A percentile compares a stretch with the other conserved stretches of the same genome.
Evolutionary conservation across 176 grass and related monocot genomes (phyloP).

Genomic region (Oryza glumipatula): DNA sequence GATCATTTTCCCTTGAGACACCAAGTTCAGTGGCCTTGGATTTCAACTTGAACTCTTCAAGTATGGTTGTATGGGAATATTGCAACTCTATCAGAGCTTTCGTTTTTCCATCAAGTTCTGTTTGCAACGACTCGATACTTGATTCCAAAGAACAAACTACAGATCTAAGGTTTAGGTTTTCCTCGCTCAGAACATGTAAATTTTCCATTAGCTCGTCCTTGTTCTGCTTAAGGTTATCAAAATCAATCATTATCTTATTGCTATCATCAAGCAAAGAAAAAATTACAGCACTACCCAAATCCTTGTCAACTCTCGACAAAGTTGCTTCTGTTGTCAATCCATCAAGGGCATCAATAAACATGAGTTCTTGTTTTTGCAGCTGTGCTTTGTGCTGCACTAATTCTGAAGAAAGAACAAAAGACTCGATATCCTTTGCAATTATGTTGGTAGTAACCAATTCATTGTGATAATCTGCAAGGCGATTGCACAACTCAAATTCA

Average conservation of each 20-base stretch:
- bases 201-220: conserved; percentile 40
- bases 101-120: conserved; percentile 55
- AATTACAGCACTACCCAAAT: conserved; percentile 46
- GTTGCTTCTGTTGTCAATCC: conserved; percentile 54
- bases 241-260: conserved; percentile 31
- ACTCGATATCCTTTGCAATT: conserved; percentile 63
- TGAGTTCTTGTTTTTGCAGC: conserved; percentile 48
- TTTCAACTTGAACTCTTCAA: conserved; percentile 56
- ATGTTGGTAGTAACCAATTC: conserved; percentile 46
- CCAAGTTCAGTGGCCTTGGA: conserved; percentile 33
- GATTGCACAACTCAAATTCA: conserved; percentile 53
- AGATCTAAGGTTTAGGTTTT: conserved; percentile 55
- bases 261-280: conserved; percentile 59
- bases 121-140: conserved; percentile 43
- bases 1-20: conserved; percentile 49
- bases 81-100: conserved; percentile 47
- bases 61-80: conserved; percentile 44
- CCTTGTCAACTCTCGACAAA: conserved; percentile 64
- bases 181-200: conserved; percentile 30
- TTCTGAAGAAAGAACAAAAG: conserved; percentile 55
- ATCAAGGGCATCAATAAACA: conserved; percentile 51
- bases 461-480: conserved; percentile 42
- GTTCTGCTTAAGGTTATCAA: conserved; percentile 42
- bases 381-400: conserved; percentile 43
- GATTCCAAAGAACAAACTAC: conserved; percentile 55